Evolutionary conservation across 805 yeast species (phyloP), one percentile per base, ranked within the genome.

Genomic region (Kregervanrija delftensis): DNA sequence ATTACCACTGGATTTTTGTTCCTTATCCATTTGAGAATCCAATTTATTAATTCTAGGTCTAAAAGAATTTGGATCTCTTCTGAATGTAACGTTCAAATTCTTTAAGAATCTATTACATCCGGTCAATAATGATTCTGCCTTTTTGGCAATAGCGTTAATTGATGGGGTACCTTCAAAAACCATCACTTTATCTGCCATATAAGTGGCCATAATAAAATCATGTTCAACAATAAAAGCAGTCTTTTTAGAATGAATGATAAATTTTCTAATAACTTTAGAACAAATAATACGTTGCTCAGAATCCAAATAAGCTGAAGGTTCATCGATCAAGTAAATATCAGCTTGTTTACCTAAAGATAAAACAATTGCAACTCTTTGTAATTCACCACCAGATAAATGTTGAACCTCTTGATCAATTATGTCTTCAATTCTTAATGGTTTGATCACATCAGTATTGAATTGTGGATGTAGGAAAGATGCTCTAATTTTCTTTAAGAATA

Each of bases 161-260:
- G 98, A 88, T 44, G 99, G 98, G 52, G 70, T 60, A 68, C 99
- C 99, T 68, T 93, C 99, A 61, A 91, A 93, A 46, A 93, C 98
- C 78, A 93, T 91, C 59, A 93, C 99, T 63, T 95, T 81, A 71
- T 93, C 99, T 52, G 99, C 99, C 75, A 93, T 78, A 67, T 93
- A 93, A 13, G 99, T 93, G 53, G 99, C 98, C 99, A 93, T 93
- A 74, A 93, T 93, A 79, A 93, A 93, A 79, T 93, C 99, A 81
- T 93, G 99, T 83, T 93, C 99, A 48, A 93, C 99, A 59, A 93
- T 76, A 67, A 93, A 93, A n/a, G 99, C 99, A 39, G 98, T 91
- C 77, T 91, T 93, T 76, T 91, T 90, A 57, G 96, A 80, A 65
- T 93, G 99, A 65, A 93, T 73, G 61, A 93, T 86, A 64, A 89